phyloP scores from a whole-genome alignment of 306 rosid genomes.

The Vigna nakashimae region DNA sequence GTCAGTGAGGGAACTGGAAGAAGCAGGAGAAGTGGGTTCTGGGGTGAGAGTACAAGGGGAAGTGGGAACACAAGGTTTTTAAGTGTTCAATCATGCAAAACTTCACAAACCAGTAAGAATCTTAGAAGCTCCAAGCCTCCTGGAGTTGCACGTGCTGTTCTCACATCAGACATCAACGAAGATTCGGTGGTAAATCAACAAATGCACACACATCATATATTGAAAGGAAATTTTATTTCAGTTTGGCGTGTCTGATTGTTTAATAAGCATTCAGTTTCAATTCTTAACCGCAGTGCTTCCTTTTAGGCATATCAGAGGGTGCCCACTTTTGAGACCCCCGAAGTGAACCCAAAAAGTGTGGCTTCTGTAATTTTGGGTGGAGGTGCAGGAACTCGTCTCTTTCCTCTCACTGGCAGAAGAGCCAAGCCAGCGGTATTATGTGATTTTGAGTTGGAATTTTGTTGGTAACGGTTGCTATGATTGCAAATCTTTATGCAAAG shows the following conservation, averaged over 20 bases:
- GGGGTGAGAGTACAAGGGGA: conserved; percentile 59
- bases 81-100: conserved; percentile 46
- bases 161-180: conserved; percentile 59
- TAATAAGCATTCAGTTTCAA: conserved; percentile 3
- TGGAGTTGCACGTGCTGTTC: conserved; percentile 55
- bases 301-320: conserved; percentile 58
- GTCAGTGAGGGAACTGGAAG: conserved; percentile 28
- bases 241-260: conserved; percentile 1
- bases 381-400: conserved; percentile 94
- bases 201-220: conserved; percentile 10
- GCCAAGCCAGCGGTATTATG: conserved; percentile 87
- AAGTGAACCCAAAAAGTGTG: conserved; percentile 77
- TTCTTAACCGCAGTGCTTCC: background rate
- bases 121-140: conserved; percentile 41
- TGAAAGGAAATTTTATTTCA: background rate
- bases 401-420: conserved; percentile 89
- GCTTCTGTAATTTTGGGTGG: conserved; percentile 94
- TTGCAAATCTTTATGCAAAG: background rate
- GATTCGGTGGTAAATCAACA: conserved; percentile 54
- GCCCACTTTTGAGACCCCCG: conserved; percentile 55
- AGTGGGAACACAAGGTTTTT: conserved; percentile 47
- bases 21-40: conserved; percentile 54
- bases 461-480: background rate
- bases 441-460: conserved; percentile 2
- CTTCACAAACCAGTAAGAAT: conserved; percentile 38